phyloP scores from a whole-genome alignment of 2,329 filamentous ascomycete species.

The Xylaria sp. region DNA sequence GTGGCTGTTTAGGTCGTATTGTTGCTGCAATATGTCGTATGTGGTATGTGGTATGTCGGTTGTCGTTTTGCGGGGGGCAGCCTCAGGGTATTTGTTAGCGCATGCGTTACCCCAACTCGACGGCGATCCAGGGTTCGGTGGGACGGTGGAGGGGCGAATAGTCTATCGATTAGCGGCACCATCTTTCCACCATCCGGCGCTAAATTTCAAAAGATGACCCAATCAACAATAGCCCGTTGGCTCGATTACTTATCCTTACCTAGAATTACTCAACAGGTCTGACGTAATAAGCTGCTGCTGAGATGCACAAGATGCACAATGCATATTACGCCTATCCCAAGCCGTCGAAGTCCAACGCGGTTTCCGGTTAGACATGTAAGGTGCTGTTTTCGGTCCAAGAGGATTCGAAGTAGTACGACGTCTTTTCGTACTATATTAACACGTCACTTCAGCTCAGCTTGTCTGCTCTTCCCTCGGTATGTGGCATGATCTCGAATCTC shows the following conservation, averaged over 20 bases:
- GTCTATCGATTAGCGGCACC: conserved; percentile 3
- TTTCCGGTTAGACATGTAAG: not conserved
- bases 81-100: not conserved
- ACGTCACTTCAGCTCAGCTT: not conserved
- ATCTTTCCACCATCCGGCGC: not conserved
- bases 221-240: not conserved
- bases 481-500: not conserved
- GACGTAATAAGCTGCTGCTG: not conserved
- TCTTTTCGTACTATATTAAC: not conserved
- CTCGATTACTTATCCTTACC: not conserved
- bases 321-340: not conserved
- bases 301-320: not conserved
- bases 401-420: not conserved
- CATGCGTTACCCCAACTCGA: not conserved
- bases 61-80: conserved; percentile 30
- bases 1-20: conserved; percentile 8
- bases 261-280: not conserved
- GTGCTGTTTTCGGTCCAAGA: not conserved
- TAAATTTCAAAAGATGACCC: not conserved
- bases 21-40: conserved; percentile 40
- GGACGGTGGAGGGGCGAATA: not conserved
- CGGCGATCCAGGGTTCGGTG: not conserved
- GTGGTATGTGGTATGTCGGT: not conserved
- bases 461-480: not conserved
- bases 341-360: not conserved